These are phyloP conservation scores for Fusarium sp. DNA, from an alignment of 2,329 filamentous ascomycete species.

Conservation along the genomic window DNA sequence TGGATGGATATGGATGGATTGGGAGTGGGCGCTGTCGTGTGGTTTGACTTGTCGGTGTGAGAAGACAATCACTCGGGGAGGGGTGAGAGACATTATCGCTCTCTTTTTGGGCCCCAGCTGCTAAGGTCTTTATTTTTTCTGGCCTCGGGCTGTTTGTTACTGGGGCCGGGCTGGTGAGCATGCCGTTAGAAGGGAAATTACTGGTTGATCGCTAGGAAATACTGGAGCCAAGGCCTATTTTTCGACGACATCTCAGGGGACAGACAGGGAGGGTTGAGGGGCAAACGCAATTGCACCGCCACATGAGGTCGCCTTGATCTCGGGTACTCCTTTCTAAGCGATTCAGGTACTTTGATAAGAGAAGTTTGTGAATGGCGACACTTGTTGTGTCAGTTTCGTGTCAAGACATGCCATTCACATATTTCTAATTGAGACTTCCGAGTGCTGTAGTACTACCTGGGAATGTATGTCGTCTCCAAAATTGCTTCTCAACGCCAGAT, in stretches of 20 bases:
- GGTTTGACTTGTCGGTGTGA: slow-evolving; percentile 46
- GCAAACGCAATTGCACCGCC: slow-evolving; percentile 31
- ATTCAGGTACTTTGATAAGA: not conserved
- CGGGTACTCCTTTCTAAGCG: slow-evolving; percentile 3
- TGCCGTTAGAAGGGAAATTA: slow-evolving; percentile 20
- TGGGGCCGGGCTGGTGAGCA: slow-evolving; percentile 27
- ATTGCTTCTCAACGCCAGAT: slow-evolving; percentile 12
- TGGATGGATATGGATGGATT: slow-evolving; percentile 30
- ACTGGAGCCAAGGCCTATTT: slow-evolving; percentile 37
- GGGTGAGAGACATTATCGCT: slow-evolving; percentile 34
- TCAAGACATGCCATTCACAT: not conserved
- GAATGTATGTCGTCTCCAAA: not conserved
- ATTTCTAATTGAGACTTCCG: not conserved
- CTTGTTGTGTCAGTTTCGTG: not conserved
- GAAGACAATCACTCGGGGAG: slow-evolving; percentile 39
- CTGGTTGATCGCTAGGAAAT: slow-evolving; percentile 22
- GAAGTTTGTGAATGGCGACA: not conserved
- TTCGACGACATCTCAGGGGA: slow-evolving; percentile 30
- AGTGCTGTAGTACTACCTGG: not conserved
- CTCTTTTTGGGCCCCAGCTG: slow-evolving; percentile 19
- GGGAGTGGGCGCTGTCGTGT: slow-evolving; percentile 36
- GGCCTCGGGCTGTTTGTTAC: slow-evolving; percentile 30
- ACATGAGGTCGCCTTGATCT: slow-evolving; percentile 19
- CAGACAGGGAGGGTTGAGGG: slow-evolving; percentile 19
- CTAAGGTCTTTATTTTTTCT: slow-evolving; percentile 29